Base-by-base conservation (phyloP, 2,329 filamentous ascomycete species). In the Sporothrix brunneoviolacea region DNA sequence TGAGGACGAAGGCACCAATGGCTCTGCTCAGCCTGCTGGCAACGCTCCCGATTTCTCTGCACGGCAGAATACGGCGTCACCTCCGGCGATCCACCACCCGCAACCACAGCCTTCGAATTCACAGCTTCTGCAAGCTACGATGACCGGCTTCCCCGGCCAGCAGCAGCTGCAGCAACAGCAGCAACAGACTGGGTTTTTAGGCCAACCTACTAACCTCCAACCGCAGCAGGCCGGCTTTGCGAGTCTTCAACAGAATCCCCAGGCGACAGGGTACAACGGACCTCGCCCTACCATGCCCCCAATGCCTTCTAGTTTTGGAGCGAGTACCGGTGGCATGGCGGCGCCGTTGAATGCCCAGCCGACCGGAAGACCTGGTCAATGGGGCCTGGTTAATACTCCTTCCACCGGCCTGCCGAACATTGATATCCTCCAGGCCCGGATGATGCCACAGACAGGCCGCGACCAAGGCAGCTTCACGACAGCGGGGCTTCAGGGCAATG, bases 371-470 rank as follows among this genome's bases (percentile, higher is more conserved):
- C 91, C 93, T 6, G 93, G 93, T 13, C 93, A 97, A 65, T 98
- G 93, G 93, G 93, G 93, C n/a, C 80, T 97, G 49, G 93, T 97
- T 28, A 98, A 98, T 67, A 87, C 90, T 2, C 93, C 93, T 2
- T 80, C 91, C 4, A 86, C 83, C 36, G 93, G 91, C 2, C 70
- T 98, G 55, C 93, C 93, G 1, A 96, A 96, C 60, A 94, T 98
- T 46, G 90, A 96, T 64, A 87, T 88, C 19, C 71, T 98, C 45
- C 89, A 95, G 62, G 85, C 89, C 51, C 87, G 90, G 55, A 93
- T 98, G 83, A 97, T 98, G 91, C 93, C 93, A 19, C 91, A 98
- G 64, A 82, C 88, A 59, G 93, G 93, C 39, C 86, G 93, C 32
- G 93, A 97, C 67, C 46, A 83, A 55, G 86, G 86, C 22, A 77